These are phyloP conservation scores for Oidiodendron maius DNA, from an alignment of 495 filamentous ascomycete genomes.

Conservation along the genomic window DNA sequence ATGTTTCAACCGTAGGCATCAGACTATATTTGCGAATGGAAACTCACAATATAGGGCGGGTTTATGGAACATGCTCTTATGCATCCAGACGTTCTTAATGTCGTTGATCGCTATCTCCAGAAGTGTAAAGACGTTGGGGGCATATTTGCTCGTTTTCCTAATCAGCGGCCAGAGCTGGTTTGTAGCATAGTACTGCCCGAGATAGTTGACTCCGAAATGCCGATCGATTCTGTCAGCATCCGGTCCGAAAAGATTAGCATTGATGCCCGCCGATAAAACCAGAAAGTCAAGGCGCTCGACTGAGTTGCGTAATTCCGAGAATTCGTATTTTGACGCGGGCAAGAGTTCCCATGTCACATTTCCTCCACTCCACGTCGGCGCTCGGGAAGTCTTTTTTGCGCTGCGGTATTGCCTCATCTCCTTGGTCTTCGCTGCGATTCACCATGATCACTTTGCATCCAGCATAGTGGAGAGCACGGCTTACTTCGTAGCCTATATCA, in stretches of 20 bases:
- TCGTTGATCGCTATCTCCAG: too few species aligned
- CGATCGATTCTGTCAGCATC: slow-evolving; percentile 40
- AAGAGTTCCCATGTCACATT: slow-evolving; percentile 39
- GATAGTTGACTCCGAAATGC: slow-evolving; percentile 46
- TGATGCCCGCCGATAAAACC: slow-evolving; percentile 44
- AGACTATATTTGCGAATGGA: too few species aligned
- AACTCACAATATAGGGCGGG: too few species aligned
- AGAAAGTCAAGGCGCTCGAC: slow-evolving; percentile 33
- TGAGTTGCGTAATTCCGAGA: slow-evolving; percentile 22
- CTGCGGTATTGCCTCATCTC: slow-evolving; percentile 27
- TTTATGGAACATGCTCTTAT: too few species aligned
- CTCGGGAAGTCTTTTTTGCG: slow-evolving; percentile 26
- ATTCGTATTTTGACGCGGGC: slow-evolving; percentile 31
- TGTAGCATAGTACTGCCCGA: slow-evolving; percentile 39
- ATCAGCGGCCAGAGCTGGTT: slow-evolving; percentile 39
- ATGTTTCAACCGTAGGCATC: slow-evolving; percentile 1
- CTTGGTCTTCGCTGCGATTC: slow-evolving; percentile 35
- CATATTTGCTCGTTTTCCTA: too few species aligned
- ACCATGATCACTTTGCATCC: slow-evolving; percentile 32
- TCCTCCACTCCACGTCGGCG: slow-evolving; percentile 29
- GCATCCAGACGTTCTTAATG: too few species aligned
- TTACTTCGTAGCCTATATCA: slow-evolving; percentile 14
- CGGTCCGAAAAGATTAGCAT: slow-evolving; percentile 34
- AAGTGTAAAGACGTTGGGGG: too few species aligned
- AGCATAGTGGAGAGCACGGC: slow-evolving; percentile 25